Conservation (phyloP, 345 rosid genomes). For the Brassica carinata region DNA sequence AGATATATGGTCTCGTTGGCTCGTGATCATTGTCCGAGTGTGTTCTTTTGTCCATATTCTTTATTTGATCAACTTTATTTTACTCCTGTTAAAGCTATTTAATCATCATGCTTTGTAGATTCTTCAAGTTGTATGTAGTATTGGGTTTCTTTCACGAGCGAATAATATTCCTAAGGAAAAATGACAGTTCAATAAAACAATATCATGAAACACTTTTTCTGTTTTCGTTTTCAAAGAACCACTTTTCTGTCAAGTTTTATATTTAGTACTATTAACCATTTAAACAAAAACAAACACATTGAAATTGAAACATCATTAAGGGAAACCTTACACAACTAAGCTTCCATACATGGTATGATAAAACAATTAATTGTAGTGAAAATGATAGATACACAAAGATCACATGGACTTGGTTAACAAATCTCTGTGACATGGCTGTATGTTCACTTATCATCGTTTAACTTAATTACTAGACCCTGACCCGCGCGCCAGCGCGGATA, state of each 20-base stretch:
- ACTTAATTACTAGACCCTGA: too few species aligned
- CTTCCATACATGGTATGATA: slow-evolving; percentile 1
- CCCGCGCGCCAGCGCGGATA: too few species aligned
- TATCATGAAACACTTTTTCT: background rate
- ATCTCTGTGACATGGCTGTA: background rate
- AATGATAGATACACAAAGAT: background rate
- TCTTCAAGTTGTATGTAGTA: slow-evolving; percentile 45
- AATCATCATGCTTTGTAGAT: slow-evolving; percentile 39
- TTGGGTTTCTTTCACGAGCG: slow-evolving; percentile 43
- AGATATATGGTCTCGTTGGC: slow-evolving; percentile 32
- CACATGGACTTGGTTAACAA: background rate
- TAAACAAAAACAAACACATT: background rate
- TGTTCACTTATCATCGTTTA: background rate
- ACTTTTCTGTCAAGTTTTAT: background rate
- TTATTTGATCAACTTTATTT: slow-evolving; percentile 40
- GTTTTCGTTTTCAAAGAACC: background rate
- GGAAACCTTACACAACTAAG: background rate
- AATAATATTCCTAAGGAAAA: slow-evolving; percentile 26
- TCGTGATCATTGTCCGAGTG: slow-evolving; percentile 43
- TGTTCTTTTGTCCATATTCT: slow-evolving; percentile 43
- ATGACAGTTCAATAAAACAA: slow-evolving; percentile 4
- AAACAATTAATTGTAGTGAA: background rate
- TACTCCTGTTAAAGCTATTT: slow-evolving; percentile 40
- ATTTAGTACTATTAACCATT: background rate
- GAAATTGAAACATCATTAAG: background rate